Percentiles rank a stretch among this genome's conserved stretches.
Evolutionary conservation across 176 grass and related monocot species (phyloP).

Genomic region (Musa troglodytarum): DNA sequence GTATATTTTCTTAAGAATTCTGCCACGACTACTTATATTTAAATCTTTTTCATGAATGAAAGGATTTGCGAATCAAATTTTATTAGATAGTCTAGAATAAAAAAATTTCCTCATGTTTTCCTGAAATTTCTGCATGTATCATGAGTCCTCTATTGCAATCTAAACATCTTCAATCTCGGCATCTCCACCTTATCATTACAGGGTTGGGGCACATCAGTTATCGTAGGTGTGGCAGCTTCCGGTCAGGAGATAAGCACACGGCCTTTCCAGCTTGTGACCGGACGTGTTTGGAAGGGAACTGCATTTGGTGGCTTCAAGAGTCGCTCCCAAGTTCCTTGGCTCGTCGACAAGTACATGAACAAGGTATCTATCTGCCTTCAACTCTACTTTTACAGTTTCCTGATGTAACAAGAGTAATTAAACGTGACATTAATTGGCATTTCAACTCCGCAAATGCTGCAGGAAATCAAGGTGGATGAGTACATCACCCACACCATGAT

Average conservation of each 20-base stretch:
- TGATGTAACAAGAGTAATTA: too few species aligned
- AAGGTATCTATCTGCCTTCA: slow-evolving; percentile 55
- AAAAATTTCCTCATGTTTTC: background rate
- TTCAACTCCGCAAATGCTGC: background rate
- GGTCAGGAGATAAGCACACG: slow-evolving; percentile 86
- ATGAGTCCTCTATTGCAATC: too few species aligned
- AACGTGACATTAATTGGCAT: background rate
- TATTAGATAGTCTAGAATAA: too few species aligned
- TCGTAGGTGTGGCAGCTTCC: slow-evolving; percentile 88
- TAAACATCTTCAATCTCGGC: too few species aligned
- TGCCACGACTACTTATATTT: too few species aligned
- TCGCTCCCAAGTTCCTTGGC: slow-evolving; percentile 85
- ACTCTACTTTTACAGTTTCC: background rate
- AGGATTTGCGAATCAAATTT: too few species aligned
- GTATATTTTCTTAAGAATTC: background rate
- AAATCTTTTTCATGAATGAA: too few species aligned
- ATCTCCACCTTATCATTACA: slow-evolving; percentile 2
- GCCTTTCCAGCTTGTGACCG: slow-evolving; percentile 90
- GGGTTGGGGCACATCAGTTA: slow-evolving; percentile 92
- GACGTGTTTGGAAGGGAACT: slow-evolving; percentile 96
- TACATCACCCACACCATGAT: slow-evolving; percentile 93
- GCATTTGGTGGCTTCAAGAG: slow-evolving; percentile 97
- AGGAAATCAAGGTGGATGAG: slow-evolving; percentile 99
- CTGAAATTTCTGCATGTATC: background rate
- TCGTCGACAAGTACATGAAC: slow-evolving; percentile 95